phyloP scores from a whole-genome alignment of 441 rosid genomes.

The Eruca vesicaria region DNA sequence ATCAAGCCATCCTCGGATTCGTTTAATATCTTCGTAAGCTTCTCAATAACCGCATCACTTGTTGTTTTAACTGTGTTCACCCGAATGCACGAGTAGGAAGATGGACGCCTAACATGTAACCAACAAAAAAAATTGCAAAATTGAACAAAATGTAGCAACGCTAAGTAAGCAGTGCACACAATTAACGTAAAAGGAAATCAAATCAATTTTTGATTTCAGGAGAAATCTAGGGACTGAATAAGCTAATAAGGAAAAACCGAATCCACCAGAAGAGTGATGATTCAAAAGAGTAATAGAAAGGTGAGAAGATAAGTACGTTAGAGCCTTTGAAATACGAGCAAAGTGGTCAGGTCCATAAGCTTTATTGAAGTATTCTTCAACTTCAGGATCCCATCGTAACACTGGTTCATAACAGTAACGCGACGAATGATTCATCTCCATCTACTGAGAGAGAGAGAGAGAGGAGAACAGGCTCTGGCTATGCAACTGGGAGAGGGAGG shows the following conservation, averaged over 20 bases:
- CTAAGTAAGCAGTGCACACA: not conserved
- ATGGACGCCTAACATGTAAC: constrained; percentile 60
- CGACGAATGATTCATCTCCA: constrained; percentile 57
- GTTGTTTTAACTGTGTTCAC: constrained; percentile 76
- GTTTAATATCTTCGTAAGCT: constrained; percentile 51
- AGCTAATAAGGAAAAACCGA: not conserved
- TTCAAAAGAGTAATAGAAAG: not conserved
- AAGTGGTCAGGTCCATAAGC: constrained; percentile 84
- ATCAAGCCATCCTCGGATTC: constrained; percentile 31
- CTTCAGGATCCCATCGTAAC: constrained; percentile 79
- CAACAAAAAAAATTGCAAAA: not conserved
- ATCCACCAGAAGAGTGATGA: not conserved
- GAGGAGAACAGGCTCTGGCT: constrained; percentile 35
- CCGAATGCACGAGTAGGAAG: constrained; percentile 85
- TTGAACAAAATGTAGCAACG: constrained; percentile 1
- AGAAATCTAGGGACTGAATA: not conserved
- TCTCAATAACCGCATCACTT: constrained; percentile 67
- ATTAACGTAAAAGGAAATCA: not conserved
- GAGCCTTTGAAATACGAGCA: constrained; percentile 74
- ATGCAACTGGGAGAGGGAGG: constrained; percentile 17
- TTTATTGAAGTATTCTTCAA: constrained; percentile 71
- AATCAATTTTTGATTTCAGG: not conserved
- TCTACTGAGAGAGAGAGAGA: constrained; percentile 1
- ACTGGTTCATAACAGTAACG: constrained; percentile 80
- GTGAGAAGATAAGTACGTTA: constrained; percentile 63